Evolutionary conservation across 148 eudicot genomes (phyloP).

Genomic region (Rhododendron ovatum): DNA sequence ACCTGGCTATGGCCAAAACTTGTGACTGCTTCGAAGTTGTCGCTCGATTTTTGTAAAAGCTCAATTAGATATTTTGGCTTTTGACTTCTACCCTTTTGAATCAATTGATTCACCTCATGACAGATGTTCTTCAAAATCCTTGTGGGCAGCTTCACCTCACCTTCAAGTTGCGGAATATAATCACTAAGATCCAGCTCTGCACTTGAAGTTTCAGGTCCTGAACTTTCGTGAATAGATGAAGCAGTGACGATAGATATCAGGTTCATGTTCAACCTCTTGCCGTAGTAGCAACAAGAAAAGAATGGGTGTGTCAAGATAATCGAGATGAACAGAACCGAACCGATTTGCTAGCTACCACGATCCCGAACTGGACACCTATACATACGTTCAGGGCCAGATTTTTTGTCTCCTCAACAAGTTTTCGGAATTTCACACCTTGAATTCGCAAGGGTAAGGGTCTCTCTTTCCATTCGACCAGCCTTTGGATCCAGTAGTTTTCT

Average conservation of each 20-base stretch:
- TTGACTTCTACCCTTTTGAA: not conserved
- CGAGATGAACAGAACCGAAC: not conserved
- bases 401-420: constrained; percentile 6
- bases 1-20: not conserved
- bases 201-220: not conserved
- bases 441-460: constrained; percentile 3
- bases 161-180: not conserved
- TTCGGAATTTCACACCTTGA: not conserved
- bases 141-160: not conserved
- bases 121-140: not conserved
- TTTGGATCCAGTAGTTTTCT: constrained; percentile 24
- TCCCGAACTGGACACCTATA: constrained; percentile 13
- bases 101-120: not conserved
- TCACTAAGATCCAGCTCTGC: not conserved
- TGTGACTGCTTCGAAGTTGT: not conserved
- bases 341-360: constrained; percentile 19
- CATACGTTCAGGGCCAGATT: not conserved
- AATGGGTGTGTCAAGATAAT: not conserved
- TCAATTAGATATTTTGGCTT: not conserved
- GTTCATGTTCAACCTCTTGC: not conserved
- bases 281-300: not conserved
- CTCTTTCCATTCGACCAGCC: constrained; percentile 19
- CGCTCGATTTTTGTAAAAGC: not conserved
- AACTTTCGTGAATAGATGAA: not conserved
- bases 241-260: too few relatives aligned